phyloP scores from a whole-genome alignment of 495 filamentous ascomycete genomes.

The Penicillium flavigenum region DNA sequence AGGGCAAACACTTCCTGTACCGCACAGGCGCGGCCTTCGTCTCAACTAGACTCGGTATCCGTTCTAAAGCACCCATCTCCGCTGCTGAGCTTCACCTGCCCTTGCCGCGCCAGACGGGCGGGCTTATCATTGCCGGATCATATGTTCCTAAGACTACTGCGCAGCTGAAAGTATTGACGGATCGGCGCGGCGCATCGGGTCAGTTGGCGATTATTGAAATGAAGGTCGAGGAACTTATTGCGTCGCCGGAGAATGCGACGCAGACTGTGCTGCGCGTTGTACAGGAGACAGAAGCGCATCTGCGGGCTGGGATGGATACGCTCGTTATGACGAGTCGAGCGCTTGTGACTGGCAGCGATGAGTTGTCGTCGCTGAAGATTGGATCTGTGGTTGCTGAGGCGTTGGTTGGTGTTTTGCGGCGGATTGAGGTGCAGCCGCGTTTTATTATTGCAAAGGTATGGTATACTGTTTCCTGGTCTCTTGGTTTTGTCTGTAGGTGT shows the following conservation, averaged over 20 bases:
- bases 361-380: constrained; percentile 45
- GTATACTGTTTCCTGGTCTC: background rate
- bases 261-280: constrained; percentile 28
- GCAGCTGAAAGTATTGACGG: constrained; percentile 43
- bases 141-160: constrained; percentile 57
- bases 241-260: constrained; percentile 26
- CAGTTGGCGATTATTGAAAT: constrained; percentile 49
- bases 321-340: constrained; percentile 54
- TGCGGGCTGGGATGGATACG: constrained; percentile 42
- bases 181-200: constrained; percentile 29
- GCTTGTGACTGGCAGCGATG: constrained; percentile 48
- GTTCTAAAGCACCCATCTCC: constrained; percentile 44
- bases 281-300: constrained; percentile 25
- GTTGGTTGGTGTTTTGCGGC: constrained; percentile 42
- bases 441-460: constrained; percentile 56
- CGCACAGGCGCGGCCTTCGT: constrained; percentile 56
- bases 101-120: constrained; percentile 36
- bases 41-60: constrained; percentile 53
- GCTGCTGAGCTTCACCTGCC: constrained; percentile 40
- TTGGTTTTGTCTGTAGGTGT: background rate
- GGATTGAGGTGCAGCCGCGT: constrained; percentile 45
- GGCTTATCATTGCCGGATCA: constrained; percentile 52
- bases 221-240: constrained; percentile 44
- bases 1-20: constrained; percentile 51
- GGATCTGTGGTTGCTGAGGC: constrained; percentile 46